phyloP scores from a whole-genome alignment of 495 filamentous ascomycete genomes.

The Penicillium cosmopolitanum region DNA sequence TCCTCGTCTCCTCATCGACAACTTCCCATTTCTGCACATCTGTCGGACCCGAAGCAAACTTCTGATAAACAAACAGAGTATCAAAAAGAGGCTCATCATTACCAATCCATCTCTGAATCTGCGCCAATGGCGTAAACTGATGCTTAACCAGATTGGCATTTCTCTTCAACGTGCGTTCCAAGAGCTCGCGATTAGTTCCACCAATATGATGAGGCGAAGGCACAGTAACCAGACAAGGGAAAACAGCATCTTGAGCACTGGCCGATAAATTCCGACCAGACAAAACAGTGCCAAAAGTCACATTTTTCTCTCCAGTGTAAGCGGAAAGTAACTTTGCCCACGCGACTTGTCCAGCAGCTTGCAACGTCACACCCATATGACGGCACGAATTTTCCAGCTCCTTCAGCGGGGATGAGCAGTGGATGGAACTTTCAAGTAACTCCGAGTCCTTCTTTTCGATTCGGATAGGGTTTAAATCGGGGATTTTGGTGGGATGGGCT shows the following conservation, averaged over 20 bases:
- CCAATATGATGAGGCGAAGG: conserved; percentile 60
- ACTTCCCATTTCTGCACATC: conserved; percentile 45
- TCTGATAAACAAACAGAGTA: conserved; percentile 80
- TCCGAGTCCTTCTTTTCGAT: conserved; percentile 28
- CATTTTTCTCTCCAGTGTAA: conserved; percentile 70
- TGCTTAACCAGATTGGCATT: conserved; percentile 65
- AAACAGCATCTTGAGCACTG: conserved; percentile 55
- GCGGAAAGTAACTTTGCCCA: conserved; percentile 72
- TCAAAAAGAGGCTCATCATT: conserved; percentile 69
- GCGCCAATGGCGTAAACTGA: conserved; percentile 68
- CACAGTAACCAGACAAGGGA: conserved; percentile 76
- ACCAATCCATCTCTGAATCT: conserved; percentile 69
- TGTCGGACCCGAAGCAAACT: conserved; percentile 34
- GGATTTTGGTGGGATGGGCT: conserved; percentile 64
- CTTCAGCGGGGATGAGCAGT: conserved; percentile 53
- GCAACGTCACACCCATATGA: conserved; percentile 63
- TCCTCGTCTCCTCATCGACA: conserved; percentile 56
- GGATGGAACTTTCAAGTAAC: conserved; percentile 42
- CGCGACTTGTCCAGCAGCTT: conserved; percentile 71
- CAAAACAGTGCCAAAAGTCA: conserved; percentile 74
- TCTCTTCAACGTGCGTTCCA: conserved; percentile 59
- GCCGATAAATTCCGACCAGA: conserved; percentile 65
- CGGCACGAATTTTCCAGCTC: conserved; percentile 40
- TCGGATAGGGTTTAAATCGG: conserved; percentile 66
- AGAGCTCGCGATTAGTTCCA: conserved; percentile 55